Percentiles rank a stretch among this genome's conserved stretches.
Evolutionary conservation across 2,329 filamentous ascomycete species (phyloP).

Genomic region (Bipolaris victoriae): DNA sequence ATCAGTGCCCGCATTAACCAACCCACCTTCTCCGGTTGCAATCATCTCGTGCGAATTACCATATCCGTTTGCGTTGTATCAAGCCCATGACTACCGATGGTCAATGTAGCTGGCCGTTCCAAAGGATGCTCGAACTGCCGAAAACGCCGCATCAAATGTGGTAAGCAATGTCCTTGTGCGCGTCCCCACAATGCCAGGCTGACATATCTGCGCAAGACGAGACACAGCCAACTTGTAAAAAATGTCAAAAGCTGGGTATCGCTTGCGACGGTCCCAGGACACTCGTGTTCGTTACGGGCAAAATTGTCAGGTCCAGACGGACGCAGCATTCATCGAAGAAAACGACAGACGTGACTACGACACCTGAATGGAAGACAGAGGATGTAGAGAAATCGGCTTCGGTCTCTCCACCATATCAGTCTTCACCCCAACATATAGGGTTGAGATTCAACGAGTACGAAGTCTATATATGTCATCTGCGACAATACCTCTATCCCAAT

Average conservation of each 20-base stretch:
- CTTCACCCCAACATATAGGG: background rate
- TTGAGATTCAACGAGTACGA: slow-evolving; percentile 26
- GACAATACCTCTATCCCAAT: slow-evolving; percentile 26
- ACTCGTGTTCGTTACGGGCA: slow-evolving; percentile 33
- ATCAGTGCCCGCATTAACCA: background rate
- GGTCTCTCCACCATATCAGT: background rate
- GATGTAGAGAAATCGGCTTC: background rate
- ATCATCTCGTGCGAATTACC: slow-evolving; percentile 9
- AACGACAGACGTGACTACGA: background rate
- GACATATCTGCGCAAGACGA: slow-evolving; percentile 28
- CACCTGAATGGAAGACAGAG: slow-evolving; percentile 1
- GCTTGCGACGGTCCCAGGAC: slow-evolving; percentile 35
- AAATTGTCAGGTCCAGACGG: slow-evolving; percentile 36
- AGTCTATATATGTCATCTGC: slow-evolving; percentile 34
- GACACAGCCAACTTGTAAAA: slow-evolving; percentile 31
- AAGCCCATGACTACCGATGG: slow-evolving; percentile 28
- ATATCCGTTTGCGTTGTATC: background rate
- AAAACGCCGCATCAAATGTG: slow-evolving; percentile 39
- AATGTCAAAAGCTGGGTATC: slow-evolving; percentile 32
- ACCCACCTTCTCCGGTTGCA: background rate
- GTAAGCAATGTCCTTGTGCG: slow-evolving; percentile 23
- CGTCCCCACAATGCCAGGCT: slow-evolving; percentile 2
- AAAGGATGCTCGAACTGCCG: slow-evolving; percentile 43
- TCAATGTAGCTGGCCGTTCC: slow-evolving; percentile 41
- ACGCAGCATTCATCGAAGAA: slow-evolving; percentile 7